Conservation (phyloP, 345 rosid species). For the Dovyalis caffra region DNA sequence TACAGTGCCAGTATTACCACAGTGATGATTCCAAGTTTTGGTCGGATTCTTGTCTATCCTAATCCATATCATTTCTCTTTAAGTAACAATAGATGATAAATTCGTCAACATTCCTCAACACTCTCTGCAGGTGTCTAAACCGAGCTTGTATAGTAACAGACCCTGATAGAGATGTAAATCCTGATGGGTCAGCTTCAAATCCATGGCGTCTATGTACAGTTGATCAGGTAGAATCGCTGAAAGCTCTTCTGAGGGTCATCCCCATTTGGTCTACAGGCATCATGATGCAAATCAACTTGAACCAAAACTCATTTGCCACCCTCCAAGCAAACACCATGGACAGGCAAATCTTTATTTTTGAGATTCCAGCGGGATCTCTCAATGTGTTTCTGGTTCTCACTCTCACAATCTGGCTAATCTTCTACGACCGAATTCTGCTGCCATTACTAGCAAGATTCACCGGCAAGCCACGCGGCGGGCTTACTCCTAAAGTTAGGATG, state of each 20-base stretch:
- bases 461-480: neutral
- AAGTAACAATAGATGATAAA: too few relatives aligned
- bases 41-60: neutral
- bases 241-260: conserved; percentile 32
- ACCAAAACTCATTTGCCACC: neutral
- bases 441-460: neutral
- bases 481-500: neutral
- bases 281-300: neutral
- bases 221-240: conserved; percentile 43
- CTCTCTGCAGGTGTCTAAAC: neutral
- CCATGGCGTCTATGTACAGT: conserved; percentile 44
- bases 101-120: neutral
- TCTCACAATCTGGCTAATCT: neutral
- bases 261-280: conserved; percentile 50
- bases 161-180: neutral
- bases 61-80: neutral
- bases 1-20: neutral
- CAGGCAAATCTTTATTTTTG: neutral
- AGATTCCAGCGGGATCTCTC: neutral
- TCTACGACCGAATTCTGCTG: neutral
- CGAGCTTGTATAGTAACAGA: neutral
- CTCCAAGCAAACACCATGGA: neutral
- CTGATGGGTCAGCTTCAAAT: neutral
- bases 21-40: neutral
- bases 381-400: neutral